Evolutionary conservation across 2,329 filamentous ascomycete genomes (phyloP), one percentile per base, ranked within the genome.

Genomic region (Fusarium sambucinum): DNA sequence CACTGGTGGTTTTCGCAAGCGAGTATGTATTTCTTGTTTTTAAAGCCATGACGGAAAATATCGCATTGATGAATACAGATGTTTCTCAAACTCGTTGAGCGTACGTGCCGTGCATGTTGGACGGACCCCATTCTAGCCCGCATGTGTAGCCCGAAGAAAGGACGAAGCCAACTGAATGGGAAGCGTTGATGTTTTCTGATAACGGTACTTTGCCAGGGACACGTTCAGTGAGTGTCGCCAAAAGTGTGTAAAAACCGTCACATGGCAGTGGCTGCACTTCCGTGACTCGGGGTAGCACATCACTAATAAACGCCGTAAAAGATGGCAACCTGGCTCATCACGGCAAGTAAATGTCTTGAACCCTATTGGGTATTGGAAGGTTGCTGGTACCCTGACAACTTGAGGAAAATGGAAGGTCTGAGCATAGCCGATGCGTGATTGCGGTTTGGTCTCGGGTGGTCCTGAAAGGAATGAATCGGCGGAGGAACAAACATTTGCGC

Each of bases 231-330:
- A 45, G 58, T 57, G 45, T 40, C 46, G 37, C 35, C 44, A 44
- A 51, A 62, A 63, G 63, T 52, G 55, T 60, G 41, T 57, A 38
- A 33, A 58, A 61, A 59, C 41, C 53, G 57, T 71, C 66, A 71
- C 63, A 73, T 61, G 58, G 51, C 40, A 53, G 60, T 69, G 68
- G 55, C 50, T 65, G 61, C 63, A 48, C 56, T 70, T 70, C 51
- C 45, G 59, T 54, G 57, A 63, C 56, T 70, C 46, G 40, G 48
- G 52, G 40, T 62, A 66, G 68, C 65, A 59, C 66, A 69, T 51
- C 27, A 27, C 27, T 27, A 42, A 63, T 27, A 42, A 63, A 63
- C 41, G 40, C 59, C 59, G 63, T 55, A 64, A 17, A 64, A 17
- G 68, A 60, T 59, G 64, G 33, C 44, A 51, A 52, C 50, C 52